phyloP scores from a whole-genome alignment of 208 protist genomes.

The Trypanosoma melophagium region DNA sequence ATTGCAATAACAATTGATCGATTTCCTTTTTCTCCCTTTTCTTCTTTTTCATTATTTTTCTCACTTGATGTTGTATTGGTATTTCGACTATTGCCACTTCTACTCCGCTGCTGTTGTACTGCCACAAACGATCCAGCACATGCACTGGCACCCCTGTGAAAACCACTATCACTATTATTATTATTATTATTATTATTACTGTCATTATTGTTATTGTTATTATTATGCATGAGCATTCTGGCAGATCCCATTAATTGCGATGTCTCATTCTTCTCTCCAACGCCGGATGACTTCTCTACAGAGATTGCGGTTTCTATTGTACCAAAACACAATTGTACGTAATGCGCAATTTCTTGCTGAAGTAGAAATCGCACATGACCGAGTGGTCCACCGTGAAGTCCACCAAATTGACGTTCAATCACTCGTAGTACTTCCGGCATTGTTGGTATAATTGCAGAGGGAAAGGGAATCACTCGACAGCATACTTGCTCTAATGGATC shows the following conservation, averaged over 20 bases:
- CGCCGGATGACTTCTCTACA: too few species aligned
- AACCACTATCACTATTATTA: not conserved
- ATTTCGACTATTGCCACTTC: too few species aligned
- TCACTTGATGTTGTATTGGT: too few species aligned
- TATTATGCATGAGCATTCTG: not conserved
- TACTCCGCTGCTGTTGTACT: too few species aligned
- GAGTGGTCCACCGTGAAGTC: constrained; percentile 11
- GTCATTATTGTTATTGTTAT: not conserved
- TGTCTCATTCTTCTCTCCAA: too few species aligned
- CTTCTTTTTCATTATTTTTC: too few species aligned
- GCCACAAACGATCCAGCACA: too few species aligned
- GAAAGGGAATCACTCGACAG: constrained; percentile 28
- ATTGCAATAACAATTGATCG: constrained; percentile 12
- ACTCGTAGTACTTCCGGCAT: constrained; percentile 19
- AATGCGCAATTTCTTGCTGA: constrained; percentile 6
- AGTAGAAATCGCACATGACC: constrained; percentile 8
- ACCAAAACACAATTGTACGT: constrained; percentile 13
- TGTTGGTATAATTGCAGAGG: not conserved
- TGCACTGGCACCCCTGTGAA: too few species aligned
- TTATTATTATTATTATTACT: not conserved
- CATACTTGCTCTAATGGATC: constrained; percentile 29
- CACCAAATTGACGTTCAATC: constrained; percentile 19
- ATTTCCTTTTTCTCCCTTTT: not conserved
- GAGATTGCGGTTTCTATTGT: not conserved
- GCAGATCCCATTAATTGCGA: not conserved